Evolutionary conservation across 129 eudicot species (phyloP).

Genomic region (Helichrysum umbraculigerum): DNA sequence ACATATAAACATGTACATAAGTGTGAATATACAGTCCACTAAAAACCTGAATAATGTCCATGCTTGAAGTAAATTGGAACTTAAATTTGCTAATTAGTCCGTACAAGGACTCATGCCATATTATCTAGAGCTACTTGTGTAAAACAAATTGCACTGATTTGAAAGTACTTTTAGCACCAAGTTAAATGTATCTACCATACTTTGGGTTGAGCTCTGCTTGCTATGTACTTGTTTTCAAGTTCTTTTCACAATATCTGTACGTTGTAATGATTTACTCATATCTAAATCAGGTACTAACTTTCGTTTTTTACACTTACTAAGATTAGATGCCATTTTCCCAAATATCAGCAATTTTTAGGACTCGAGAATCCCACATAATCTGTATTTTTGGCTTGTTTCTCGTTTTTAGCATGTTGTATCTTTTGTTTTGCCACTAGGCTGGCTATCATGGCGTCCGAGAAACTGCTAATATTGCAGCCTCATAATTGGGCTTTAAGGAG

Average conservation of each 20-base stretch:
- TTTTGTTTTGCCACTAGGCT: conserved; percentile 49
- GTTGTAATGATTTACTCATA: no score
- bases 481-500: conserved; percentile 93
- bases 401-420: conserved; percentile 26
- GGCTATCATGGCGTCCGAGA: conserved; percentile 97
- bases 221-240: no score
- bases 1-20: neutral
- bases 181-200: conserved; percentile 11
- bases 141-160: neutral
- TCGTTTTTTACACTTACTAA: neutral
- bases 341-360: neutral
- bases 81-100: conserved; percentile 14
- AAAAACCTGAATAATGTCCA: conserved; percentile 15
- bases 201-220: no score
- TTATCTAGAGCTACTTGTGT: neutral
- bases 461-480: conserved; percentile 82
- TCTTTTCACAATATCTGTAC: no score
- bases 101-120: conserved; percentile 8
- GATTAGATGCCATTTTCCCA: neutral
- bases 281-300: no score
- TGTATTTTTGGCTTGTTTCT: conserved; percentile 9
- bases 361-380: neutral
- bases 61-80: conserved; percentile 5
- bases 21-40: neutral
- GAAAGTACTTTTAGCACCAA: neutral